These are phyloP conservation scores for Aspergillus eucalypticola DNA, from an alignment of 2,329 filamentous ascomycete genomes.

Conservation along the genomic window DNA sequence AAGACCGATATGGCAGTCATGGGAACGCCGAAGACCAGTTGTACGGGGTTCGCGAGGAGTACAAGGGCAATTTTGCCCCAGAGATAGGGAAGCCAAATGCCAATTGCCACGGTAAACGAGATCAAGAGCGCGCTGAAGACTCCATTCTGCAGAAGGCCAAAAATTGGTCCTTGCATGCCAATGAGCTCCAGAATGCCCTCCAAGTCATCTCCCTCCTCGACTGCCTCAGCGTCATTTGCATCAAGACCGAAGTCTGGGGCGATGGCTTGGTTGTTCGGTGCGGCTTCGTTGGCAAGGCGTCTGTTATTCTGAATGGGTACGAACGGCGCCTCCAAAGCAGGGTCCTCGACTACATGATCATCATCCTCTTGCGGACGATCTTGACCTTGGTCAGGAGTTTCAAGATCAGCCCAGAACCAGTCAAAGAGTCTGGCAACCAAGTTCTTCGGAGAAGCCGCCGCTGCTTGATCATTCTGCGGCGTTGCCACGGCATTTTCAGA, in stretches of 20 bases:
- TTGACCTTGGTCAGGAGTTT: constrained; percentile 28
- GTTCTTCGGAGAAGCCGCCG: constrained; percentile 20
- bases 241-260: constrained; percentile 65
- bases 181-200: constrained; percentile 95
- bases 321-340: constrained; percentile 62
- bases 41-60: constrained; percentile 73
- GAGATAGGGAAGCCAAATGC: constrained; percentile 89
- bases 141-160: constrained; percentile 88
- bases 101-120: constrained; percentile 78
- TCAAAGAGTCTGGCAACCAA: constrained; percentile 34
- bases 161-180: constrained; percentile 90
- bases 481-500: constrained; percentile 5
- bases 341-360: constrained; percentile 61
- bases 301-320: constrained; percentile 54
- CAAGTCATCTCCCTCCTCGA: constrained; percentile 81
- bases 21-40: constrained; percentile 66
- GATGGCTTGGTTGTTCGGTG: constrained; percentile 19
- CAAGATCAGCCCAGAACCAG: constrained; percentile 50
- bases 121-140: constrained; percentile 92
- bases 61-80: constrained; percentile 83
- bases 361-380: constrained; percentile 54
- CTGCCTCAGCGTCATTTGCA: constrained; percentile 57
- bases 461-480: constrained; percentile 12
- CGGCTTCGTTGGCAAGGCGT: constrained; percentile 38
- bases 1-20: constrained; percentile 70